Base-by-base conservation (phyloP, 1,284 basidiomycete genomes). In the Ceratobasidium sp. region DNA sequence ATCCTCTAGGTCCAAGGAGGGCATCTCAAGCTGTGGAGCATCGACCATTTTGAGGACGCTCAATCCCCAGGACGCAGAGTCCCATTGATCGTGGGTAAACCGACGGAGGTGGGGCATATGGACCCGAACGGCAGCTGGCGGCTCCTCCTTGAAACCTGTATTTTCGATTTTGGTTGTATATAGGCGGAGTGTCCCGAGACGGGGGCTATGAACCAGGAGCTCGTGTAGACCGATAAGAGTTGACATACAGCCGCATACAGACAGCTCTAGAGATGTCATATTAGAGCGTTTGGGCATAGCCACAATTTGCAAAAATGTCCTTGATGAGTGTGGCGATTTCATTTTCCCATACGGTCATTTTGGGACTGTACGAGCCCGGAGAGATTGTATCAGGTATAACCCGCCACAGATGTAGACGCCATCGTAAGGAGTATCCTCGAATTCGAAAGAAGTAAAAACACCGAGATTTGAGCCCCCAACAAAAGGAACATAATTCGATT, bases 21-120 rank as follows among this genome's bases (percentile, higher is more conserved):
- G 44, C 8, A n/a, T 33, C 50, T 67, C 50, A n/a, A 67, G 31
- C 27, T 33, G 50, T 11, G 65, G 65, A 8, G 65, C 65, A 44
- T 67, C 65, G 14, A 67, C 54, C 65, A 67, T 67, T 29, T 53
- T 22, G 7, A 67, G 31, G 5, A 67, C 51, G 51, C 22, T 31
- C 11, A 67, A 27, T 22, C 48, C 65, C 65, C 65, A 67, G 14
- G 29, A 27, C 6, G 36, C 50, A 11, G 44, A 50, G 11, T 41
- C 36, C 17, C 50, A 50, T 33, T 67, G 50, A 19, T 54, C 29
- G n/a, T 54, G 51, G n/a, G 51, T 33, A 33, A 67, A 67, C 41
- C 22, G 65, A 22, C 50, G 48, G 33, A 67, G 51, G 7, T 3
- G 15, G 5, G 29, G 48, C 51, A 67, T n/a, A 8, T 19, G 1